Base-by-base conservation (phyloP, 2,329 filamentous ascomycete species). In the Pseudocercospora musae region DNA sequence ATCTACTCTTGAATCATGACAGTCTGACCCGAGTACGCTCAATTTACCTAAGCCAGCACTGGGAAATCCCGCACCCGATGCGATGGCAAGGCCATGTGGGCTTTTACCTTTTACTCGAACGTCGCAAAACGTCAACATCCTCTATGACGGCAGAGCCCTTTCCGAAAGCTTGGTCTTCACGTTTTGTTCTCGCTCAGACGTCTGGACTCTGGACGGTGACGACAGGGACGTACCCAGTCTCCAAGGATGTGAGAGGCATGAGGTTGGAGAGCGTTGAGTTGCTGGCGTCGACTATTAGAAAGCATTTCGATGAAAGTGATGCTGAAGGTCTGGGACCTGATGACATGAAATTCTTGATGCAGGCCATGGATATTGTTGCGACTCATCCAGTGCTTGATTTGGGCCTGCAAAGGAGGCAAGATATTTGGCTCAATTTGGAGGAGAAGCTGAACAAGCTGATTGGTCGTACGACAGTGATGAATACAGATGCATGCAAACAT, bases 61-160 rank as follows among this genome's bases (percentile, higher is more conserved):
- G 71, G 71, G 52, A 57, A 10, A 58, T 68, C 9, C 56, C 53
- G 1, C 54, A 58, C 25, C 70, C 69, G 0, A 63, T 65, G 44
- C 64, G 68, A 18, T 66, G 64, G 58, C 65, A 71, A 59, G 68
- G 69, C 8, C 69, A 71, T 48, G 69, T 71, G 0, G 71, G 70
- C 5, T 73, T 73, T 57, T 72, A 73, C 48, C 21, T 73, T 0
- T 63, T 63, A 11, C 31, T 72, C 4, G 66, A 68, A 21, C 48
- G 63, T 40, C 15, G 20, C 2, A 49, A 44, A 29, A 49, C 60
- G 0, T 29, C 56, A 4, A 27, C 37, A 25, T 29, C 21, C 11
- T 53, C 27, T 44, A 52, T 49, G 3, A 59, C 60, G 18, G 59
- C 57, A 15, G 50, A 57, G 9, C 63, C 58, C n/a, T 33, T 33